A percentile compares a stretch with the other conserved stretches of the same genome.
Conservation (phyloP, 805 yeast species). For the Wickerhamiella lipophila region DNA sequence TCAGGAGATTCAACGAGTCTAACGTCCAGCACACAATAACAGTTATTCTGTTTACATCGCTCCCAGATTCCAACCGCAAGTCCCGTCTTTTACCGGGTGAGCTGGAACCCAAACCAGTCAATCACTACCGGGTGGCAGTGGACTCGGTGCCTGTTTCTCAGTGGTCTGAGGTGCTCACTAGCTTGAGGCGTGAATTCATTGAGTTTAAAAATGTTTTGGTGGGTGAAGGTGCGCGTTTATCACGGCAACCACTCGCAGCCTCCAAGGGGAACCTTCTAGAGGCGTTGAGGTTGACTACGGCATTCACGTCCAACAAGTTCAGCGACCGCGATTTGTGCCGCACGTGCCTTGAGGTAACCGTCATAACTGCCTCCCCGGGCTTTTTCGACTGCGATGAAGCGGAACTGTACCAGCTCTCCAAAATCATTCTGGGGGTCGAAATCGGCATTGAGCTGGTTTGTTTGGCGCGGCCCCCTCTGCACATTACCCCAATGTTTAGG, state of each 20-base stretch:
- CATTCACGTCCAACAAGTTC: conserved; percentile 63
- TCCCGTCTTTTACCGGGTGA: conserved; percentile 50
- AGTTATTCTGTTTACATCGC: conserved; percentile 73
- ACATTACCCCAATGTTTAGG: conserved; percentile 79
- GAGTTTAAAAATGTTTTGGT: conserved; percentile 62
- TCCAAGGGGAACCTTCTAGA: conserved; percentile 83
- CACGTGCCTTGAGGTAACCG: conserved; percentile 77
- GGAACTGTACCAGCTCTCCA: conserved; percentile 59
- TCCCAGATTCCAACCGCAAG: conserved; percentile 35
- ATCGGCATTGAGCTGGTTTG: conserved; percentile 82
- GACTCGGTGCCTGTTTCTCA: conserved; percentile 81
- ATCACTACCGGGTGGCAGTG: conserved; percentile 85
- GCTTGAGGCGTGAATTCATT: conserved; percentile 71
- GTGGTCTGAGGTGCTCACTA: conserved; percentile 89
- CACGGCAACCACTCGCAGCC: conserved; percentile 43
- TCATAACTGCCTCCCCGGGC: conserved; percentile 89
- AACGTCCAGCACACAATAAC: conserved; percentile 88
- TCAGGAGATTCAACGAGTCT: conserved; percentile 72
- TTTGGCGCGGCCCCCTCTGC: conserved; percentile 80
- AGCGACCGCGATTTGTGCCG: conserved; percentile 77
- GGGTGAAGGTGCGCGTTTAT: conserved; percentile 26
- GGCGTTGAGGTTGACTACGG: conserved; percentile 72
- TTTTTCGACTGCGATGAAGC: conserved; percentile 81
- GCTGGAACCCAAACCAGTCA: conserved; percentile 50
- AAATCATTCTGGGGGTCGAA: conserved; percentile 63